A percentile compares a stretch with the other conserved stretches of the same genome.
phyloP scores from a whole-genome alignment of 164 flowering plant genomes.

The Amborella trichopoda region DNA sequence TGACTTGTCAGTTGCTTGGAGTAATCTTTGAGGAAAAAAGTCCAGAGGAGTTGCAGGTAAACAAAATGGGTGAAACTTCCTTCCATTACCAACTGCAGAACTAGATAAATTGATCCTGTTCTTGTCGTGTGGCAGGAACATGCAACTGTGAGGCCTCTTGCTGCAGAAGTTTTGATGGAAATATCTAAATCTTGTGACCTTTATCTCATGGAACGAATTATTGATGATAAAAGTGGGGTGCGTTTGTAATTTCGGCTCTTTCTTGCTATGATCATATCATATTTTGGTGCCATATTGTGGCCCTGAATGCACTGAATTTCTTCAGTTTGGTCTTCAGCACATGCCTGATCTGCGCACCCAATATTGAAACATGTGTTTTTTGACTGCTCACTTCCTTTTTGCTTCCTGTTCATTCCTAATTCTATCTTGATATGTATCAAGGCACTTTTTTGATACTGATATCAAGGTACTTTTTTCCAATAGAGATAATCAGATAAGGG shows the following conservation, averaged over 20 bases:
- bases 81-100: not conserved
- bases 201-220: constrained; percentile 26
- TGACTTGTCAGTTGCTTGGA: constrained; percentile 27
- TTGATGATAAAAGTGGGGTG: constrained; percentile 29
- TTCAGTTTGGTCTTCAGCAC: too few relatives aligned
- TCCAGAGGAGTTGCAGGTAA: constrained; percentile 26
- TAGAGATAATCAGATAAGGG: too few relatives aligned
- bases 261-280: not conserved
- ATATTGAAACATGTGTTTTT: too few relatives aligned
- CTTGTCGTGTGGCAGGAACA: constrained; percentile 14
- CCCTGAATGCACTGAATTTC: too few relatives aligned
- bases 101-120: not conserved
- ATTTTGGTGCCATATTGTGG: too few relatives aligned
- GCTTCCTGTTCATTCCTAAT: too few relatives aligned
- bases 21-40: constrained; percentile 21
- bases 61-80: not conserved
- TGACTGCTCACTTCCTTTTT: too few relatives aligned
- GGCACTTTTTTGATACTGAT: too few relatives aligned
- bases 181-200: constrained; percentile 23
- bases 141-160: constrained; percentile 23
- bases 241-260: not conserved
- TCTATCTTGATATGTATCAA: too few relatives aligned
- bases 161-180: constrained; percentile 20
- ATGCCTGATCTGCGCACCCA: too few relatives aligned
- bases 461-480: too few relatives aligned